These are phyloP conservation scores for Coffea canephora DNA, from an alignment of 257 asterid species.

Conservation along the genomic window DNA sequence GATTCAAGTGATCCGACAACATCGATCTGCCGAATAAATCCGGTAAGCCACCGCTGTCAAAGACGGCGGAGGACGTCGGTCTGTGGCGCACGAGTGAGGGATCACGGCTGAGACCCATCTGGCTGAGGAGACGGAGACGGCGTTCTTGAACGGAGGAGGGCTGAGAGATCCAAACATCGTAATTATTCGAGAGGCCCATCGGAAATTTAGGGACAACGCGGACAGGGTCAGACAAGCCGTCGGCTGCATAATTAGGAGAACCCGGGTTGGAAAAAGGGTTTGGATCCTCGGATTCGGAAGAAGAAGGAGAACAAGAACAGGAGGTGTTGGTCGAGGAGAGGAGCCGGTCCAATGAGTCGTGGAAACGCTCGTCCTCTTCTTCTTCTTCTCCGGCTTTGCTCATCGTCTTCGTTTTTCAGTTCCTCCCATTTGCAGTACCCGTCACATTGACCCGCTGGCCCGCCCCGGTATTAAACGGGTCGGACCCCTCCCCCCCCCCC, in stretches of 20 bases:
- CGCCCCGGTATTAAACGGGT: constrained; percentile 34
- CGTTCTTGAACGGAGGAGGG: constrained; percentile 91
- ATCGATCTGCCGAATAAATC: constrained; percentile 27
- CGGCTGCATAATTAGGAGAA: constrained; percentile 23
- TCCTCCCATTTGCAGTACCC: constrained; percentile 38
- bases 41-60: constrained; percentile 16
- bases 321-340: constrained; percentile 77
- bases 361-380: constrained; percentile 55
- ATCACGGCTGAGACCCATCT: constrained; percentile 84
- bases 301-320: constrained; percentile 60
- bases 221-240: constrained; percentile 18
- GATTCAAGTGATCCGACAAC: constrained; percentile 26
- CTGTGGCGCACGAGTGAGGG: constrained; percentile 64
- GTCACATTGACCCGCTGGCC: constrained; percentile 37
- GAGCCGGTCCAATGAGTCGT: constrained; percentile 78
- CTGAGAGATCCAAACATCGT: constrained; percentile 86
- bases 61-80: constrained; percentile 42
- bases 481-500: constrained; percentile 20
- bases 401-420: constrained; percentile 42
- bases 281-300: constrained; percentile 55
- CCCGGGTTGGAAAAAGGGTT: constrained; percentile 27
- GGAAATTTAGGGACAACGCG: constrained; percentile 56
- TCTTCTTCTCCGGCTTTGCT: constrained; percentile 52
- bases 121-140: constrained; percentile 64
- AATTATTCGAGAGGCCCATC: constrained; percentile 45